These are phyloP conservation scores for Periconia sp. DNA, from an alignment of 2,329 filamentous ascomycete genomes.

Conservation along the genomic window DNA sequence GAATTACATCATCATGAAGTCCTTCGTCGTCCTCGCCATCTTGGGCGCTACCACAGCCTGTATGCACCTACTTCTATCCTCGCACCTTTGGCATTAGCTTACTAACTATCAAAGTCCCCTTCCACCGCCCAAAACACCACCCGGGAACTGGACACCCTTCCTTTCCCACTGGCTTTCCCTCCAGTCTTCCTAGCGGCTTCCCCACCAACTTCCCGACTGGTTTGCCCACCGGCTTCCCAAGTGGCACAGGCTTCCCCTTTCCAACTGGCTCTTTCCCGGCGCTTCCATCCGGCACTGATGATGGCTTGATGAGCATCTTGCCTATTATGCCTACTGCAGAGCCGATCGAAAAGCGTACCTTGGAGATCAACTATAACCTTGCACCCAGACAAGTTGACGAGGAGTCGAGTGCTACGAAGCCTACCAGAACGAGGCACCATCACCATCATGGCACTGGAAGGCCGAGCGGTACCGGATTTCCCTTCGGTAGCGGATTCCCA, in stretches of 20 bases:
- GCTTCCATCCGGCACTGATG: background rate
- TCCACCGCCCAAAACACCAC: conserved; percentile 11
- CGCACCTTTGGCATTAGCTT: too few species aligned
- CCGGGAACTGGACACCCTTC: background rate
- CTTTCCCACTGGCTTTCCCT: background rate
- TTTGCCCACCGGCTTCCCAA: conserved; percentile 1
- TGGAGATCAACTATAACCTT: conserved; percentile 14
- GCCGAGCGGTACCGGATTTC: background rate
- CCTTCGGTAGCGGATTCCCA: background rate
- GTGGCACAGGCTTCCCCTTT: background rate
- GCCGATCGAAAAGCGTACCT: background rate
- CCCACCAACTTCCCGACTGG: background rate
- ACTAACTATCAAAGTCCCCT: conserved; percentile 15
- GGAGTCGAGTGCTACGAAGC: background rate
- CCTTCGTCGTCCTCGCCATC: conserved; percentile 27
- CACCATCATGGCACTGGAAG: background rate
- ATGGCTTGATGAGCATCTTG: background rate
- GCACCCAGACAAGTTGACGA: conserved; percentile 5
- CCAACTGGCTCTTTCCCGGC: background rate
- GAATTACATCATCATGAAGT: conserved; percentile 25
- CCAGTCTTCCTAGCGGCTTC: background rate
- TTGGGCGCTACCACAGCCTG: conserved; percentile 27
- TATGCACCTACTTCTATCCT: conserved; percentile 3
- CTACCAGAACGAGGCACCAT: background rate
- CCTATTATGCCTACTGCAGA: background rate